Base-by-base conservation (phyloP, 2,329 filamentous ascomycete genomes). In the Nothophoma quercina region DNA sequence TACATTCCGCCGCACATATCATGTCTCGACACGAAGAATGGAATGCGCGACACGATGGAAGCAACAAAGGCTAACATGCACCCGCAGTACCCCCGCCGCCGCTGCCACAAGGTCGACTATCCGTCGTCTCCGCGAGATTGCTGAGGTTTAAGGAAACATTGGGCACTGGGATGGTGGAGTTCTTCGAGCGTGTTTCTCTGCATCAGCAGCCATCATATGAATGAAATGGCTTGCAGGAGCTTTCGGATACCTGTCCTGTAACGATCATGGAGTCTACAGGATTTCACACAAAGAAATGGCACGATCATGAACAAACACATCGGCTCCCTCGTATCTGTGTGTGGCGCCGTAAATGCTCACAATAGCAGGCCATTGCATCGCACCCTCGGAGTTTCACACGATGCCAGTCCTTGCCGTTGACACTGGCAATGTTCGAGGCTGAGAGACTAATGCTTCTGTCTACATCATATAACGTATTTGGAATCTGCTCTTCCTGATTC, bases 81-180 rank as follows among this genome's bases (percentile, higher is more conserved):
- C n/a, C 36, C 45, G 70, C 71, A 96, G 91, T 68, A 97, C 93
- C 73, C 90, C 93, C 66, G 93, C 93, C 74, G 93, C 93, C 67
- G 92, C 91, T 74, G 91, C 93, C 74, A 96, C 93, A 81, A 88
- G 93, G 81, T 97, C 93, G 72, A 97, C 93, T 73, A 92, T 97
- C 82, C 90, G 93, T 83, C 89, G 93, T 87, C 86, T 97, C 83
- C 89, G 93, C 79, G 93, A 97, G 84, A 96, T 96, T 83, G 90
- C 90, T 77, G 93, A 96, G 87, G 91, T 96, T 82, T 93, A 90
- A 84, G 60, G 65, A 55, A 64, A 52, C 51, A 59, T 63, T 60
- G 57, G 59, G 60, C 56, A 63, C 50, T 62, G 64, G 69, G 62
- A 59, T 58, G 66, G 63, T 59, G 69, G 70, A 66, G 69, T 72